Base-by-base conservation (phyloP, 192 early-diverging fungal genomes). In the Allomyces macrogynus region DNA sequence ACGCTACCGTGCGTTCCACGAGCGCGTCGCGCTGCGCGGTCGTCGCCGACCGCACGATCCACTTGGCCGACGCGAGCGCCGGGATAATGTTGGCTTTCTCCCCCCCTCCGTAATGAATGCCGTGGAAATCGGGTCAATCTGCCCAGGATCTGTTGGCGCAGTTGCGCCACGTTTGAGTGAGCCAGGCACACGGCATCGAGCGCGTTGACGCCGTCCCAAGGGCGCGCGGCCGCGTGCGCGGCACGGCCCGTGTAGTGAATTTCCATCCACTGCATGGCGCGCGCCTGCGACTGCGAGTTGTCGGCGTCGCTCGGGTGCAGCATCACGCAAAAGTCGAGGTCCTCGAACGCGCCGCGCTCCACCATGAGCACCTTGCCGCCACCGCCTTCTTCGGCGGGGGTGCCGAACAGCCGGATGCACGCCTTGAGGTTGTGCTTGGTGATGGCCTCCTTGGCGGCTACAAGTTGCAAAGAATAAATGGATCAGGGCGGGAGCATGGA, bases 91-190 rank as follows among this genome's bases (percentile, higher is more conserved):
- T 76, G 57, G 75, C 20, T 0, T 79, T 76, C 54, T 79, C 64
- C 90, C 90, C 57, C 89, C 88, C 43, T 84, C 71, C 24, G 78
- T 83, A 27, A 90, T 86, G 62, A 92, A 92, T 84, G 23, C 85
- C 84, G 64, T 90, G 89, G n/a, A n/a, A 23, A 89, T 77, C 43
- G 82, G 77, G 64, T 79, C 73, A 26, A 77, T 80, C 4, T 87
- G 84, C 14, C 77, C n/a, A n/a, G 69, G n/a, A 84, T 75, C 67
- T 91, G 86, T 65, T 90, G 85, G 62, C 90, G 77, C 69, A 89
- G 68, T 65, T 86, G 75, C 18, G 80, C 79, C 54, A 89, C 74
- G 20, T 70, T 76, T 32, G 81, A 79, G 76, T 86, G 84, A 4
- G 85, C 81, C 44, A 77, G 73, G 3, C 80, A 77, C 23, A 83